Evolutionary conservation across 108 stramenopile species (phyloP), one percentile per base, ranked within the genome.

Genomic region (Cyclotella sp.): DNA sequence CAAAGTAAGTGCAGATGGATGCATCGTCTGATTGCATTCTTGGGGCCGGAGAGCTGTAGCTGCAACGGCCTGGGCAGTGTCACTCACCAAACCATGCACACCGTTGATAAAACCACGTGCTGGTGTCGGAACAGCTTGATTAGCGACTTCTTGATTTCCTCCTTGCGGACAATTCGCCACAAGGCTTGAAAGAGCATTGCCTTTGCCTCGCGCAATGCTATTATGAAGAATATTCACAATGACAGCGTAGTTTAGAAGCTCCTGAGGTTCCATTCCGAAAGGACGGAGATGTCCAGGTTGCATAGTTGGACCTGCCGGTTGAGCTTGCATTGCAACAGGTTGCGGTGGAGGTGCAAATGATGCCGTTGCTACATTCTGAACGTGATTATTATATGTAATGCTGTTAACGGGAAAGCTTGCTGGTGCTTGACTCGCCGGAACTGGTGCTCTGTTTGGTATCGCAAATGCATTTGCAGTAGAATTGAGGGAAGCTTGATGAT

Each of bases 221-320:
- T 72, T 46, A 28, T 72, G 59, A 21, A 72, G 59, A 44, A 72
- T 72, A 72, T 72, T 72, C 13, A 72, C 71, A 42, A 72, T 57
- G 52, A 61, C 57, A n/a, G 58, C 71, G 60, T 62, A 69, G 34
- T 69, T 69, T 10, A 68, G 41, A 0, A 72, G 43, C 27, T 72
- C 57, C 22, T 72, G 70, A 11, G 70, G 70, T 3, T 19, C 54
- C 70, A 72, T 72, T 58, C 70, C 70, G 27, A 72, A 72, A 18
- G 66, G 44, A 12, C 30, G 66, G 22, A 68, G 66, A n/a, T 57
- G 55, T 34, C 34, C 34, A 5, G 34, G 34, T 34, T 5, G 34
- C 34, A 34, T 34, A 6, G 4, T 34, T 2, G 34, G 4, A 34
- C 34, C 6, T 34, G 34, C 4, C 21, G 19, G 19, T 57, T 24